phyloP scores from a whole-genome alignment of 78 protist species.

The Dictyostelium capitatum region DNA sequence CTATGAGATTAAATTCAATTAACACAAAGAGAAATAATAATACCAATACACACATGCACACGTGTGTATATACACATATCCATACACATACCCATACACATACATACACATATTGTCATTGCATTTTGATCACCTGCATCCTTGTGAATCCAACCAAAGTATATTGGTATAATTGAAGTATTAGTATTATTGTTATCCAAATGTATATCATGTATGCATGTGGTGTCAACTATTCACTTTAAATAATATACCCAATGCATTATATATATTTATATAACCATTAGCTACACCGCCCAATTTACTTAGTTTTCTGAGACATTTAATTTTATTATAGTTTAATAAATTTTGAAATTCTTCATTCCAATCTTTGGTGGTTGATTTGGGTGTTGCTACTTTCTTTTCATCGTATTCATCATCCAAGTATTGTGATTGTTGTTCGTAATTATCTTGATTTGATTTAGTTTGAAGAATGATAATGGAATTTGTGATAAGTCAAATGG shows the following conservation, averaged over 20 bases:
- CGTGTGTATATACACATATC: no score
- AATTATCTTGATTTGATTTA: neutral
- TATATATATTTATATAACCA: constrained; percentile 85
- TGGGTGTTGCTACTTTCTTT: constrained; percentile 37
- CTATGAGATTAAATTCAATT: no score
- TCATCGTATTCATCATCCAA: constrained; percentile 69
- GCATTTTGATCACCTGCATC: constrained; percentile 86
- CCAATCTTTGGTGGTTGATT: constrained; percentile 74
- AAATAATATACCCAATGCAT: constrained; percentile 74
- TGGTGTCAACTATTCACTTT: constrained; percentile 14
- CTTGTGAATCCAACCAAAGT: constrained; percentile 80
- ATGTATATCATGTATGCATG: neutral
- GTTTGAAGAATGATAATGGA: constrained; percentile 53
- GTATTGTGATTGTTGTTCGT: constrained; percentile 6
- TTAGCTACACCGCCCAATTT: constrained; percentile 88
- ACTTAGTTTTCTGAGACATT: no score
- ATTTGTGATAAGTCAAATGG: constrained; percentile 57
- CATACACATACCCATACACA: no score
- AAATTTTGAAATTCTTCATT: constrained; percentile 78
- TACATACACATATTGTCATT: no score
- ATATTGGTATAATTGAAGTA: no score
- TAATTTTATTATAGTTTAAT: constrained; percentile 48
- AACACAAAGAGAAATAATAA: no score
- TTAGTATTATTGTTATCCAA: neutral
- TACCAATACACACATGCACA: no score